Evolutionary conservation across 2,329 filamentous ascomycete species (phyloP).

Genomic region (Exophiala aquamarina): DNA sequence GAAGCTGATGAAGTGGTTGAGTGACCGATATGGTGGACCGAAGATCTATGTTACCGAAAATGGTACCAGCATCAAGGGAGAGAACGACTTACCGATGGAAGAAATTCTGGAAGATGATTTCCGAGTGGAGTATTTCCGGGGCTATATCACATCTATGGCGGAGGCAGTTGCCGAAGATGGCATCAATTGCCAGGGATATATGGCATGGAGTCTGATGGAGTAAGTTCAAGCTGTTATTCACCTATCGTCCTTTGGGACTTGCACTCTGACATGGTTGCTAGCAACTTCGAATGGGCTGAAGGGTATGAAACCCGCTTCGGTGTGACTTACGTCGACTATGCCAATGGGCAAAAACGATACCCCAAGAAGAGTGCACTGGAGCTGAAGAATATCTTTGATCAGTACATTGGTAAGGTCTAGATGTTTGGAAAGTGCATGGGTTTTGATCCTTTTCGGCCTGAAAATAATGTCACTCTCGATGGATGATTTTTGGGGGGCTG

Average conservation of each 20-base stretch:
- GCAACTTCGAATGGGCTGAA: slow-evolving; percentile 90
- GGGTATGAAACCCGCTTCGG: slow-evolving; percentile 85
- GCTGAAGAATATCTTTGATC: slow-evolving; percentile 69
- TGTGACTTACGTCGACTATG: slow-evolving; percentile 79
- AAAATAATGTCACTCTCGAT: too few species aligned
- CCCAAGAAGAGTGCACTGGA: slow-evolving; percentile 81
- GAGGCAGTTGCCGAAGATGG: slow-evolving; percentile 69
- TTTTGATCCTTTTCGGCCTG: too few species aligned
- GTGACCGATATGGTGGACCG: slow-evolving; percentile 71
- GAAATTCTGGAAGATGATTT: slow-evolving; percentile 79
- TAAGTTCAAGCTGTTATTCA: too few species aligned
- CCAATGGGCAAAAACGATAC: slow-evolving; percentile 72
- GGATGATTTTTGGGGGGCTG: too few species aligned
- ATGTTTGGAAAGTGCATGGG: not conserved
- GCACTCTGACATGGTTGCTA: slow-evolving; percentile 30
- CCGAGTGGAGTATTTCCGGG: slow-evolving; percentile 74
- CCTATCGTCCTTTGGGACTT: not conserved
- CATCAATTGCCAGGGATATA: slow-evolving; percentile 76
- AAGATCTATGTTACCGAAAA: slow-evolving; percentile 88
- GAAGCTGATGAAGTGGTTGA: slow-evolving; percentile 73
- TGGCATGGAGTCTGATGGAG: slow-evolving; percentile 87
- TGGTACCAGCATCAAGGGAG: slow-evolving; percentile 78
- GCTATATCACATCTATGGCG: slow-evolving; percentile 75
- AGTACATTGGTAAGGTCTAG: slow-evolving; percentile 63
- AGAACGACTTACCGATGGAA: slow-evolving; percentile 67